Base-by-base conservation (phyloP, 257 asterid species). In the Asclepias syriaca region DNA sequence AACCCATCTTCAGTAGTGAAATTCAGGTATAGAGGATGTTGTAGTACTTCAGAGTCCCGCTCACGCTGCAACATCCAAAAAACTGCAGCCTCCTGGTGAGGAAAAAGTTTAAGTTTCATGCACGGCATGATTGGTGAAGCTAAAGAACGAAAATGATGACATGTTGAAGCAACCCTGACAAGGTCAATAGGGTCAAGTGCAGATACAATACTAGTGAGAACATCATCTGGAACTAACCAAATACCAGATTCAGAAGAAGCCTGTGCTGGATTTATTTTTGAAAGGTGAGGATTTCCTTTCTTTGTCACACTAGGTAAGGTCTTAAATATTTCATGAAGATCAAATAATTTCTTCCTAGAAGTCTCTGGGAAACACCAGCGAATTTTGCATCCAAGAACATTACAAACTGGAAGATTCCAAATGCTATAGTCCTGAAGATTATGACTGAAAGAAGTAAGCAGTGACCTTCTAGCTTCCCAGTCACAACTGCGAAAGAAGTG, bases 61-160 rank as follows among this genome's bases (percentile, higher is more conserved):
- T 95, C 99, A 68, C 98, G 96, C 75, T 74, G 82, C 74, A 95
- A 81, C 99, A 95, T 95, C 99, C 99, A 95, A 81, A 86, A 89
- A 78, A 95, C 90, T 71, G 98, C 99, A 73, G 97, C 93, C 79
- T 88, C 89, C 83, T 95, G 99, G 80, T 95, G 99, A 58, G 97
- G 96, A 79, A 85, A 95, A 65, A 95, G 95, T 80, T 88, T 88
- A 64, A 95, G 94, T 77, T 90, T 88, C 97, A 90, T 89, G 73
- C 98, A 95, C 74, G 99, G 99, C 96, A 95, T 92, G 74, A 95
- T 77, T 46, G 90, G 83, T 45, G 95, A 86, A 67, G 98, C 89
- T 85, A 95, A 81, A 76, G 67, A 71, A 82, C 87, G 89, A 56
- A 95, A 74, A 79, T 87, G 97, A 57, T 74, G 96, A 83, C 98